Conservation (phyloP, 2,329 filamentous ascomycete genomes). For the Trichoderma sp. region DNA sequence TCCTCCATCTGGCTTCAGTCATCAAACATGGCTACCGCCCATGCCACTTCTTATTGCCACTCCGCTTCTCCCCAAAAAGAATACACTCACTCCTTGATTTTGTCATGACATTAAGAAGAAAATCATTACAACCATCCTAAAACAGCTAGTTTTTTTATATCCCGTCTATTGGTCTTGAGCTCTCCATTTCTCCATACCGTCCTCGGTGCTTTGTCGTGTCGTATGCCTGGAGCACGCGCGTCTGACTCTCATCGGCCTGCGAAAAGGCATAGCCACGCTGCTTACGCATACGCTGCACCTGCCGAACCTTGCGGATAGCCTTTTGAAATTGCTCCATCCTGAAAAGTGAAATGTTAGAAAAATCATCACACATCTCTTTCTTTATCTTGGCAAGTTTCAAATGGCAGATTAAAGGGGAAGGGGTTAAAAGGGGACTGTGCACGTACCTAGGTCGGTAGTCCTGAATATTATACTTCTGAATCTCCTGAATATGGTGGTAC, state of each 20-base stretch:
- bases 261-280: conserved; percentile 98
- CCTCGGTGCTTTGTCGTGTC: conserved; percentile 93
- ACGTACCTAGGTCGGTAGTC: conserved; percentile 91
- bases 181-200: conserved; percentile 90
- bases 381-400: background rate
- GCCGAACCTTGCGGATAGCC: conserved; percentile 95
- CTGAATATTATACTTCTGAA: conserved; percentile 99
- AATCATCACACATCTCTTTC: background rate
- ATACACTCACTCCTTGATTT: background rate
- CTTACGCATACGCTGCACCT: conserved; percentile 99
- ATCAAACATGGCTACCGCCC: conserved; percentile 1
- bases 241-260: conserved; percentile 95
- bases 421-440: background rate
- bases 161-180: conserved; percentile 40
- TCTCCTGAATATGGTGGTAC: conserved; percentile 98
- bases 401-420: background rate
- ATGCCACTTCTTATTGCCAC: background rate
- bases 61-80: background rate
- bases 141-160: conserved; percentile 11
- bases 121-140: conserved; percentile 20
- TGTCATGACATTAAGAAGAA: conserved; percentile 13
- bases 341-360: conserved; percentile 25
- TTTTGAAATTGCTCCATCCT: conserved; percentile 99
- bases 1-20: conserved; percentile 2
- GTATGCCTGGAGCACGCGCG: conserved; percentile 92